Conservation (phyloP, 305 asterid species). For the Fraxinus greggii region DNA sequence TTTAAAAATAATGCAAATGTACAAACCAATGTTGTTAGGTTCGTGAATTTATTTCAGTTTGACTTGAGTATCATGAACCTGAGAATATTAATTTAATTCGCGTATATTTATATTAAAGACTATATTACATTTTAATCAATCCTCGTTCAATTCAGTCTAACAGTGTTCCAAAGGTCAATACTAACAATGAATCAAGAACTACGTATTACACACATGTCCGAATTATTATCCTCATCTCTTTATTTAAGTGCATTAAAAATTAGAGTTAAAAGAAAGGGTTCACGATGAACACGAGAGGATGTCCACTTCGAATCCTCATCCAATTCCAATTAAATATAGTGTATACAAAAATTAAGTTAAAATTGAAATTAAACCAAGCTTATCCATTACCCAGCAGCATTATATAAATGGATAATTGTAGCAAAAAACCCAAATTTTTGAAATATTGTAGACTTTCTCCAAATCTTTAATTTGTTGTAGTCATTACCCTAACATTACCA, state of each 20-base stretch:
- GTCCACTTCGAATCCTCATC: not conserved
- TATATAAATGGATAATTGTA: too few species aligned
- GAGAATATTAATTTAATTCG: too few species aligned
- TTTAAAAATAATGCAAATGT: too few species aligned
- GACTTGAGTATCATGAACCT: not conserved
- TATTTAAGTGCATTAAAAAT: not conserved
- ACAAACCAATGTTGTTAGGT: too few species aligned
- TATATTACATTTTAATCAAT: too few species aligned
- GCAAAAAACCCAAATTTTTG: too few species aligned
- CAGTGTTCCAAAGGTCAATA: too few species aligned
- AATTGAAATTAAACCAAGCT: not conserved
- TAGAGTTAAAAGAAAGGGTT: not conserved
- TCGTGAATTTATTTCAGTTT: not conserved
- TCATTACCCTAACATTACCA: too few species aligned
- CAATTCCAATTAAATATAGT: not conserved
- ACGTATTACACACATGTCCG: not conserved
- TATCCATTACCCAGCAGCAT: not conserved
- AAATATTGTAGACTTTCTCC: too few species aligned
- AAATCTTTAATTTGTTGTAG: too few species aligned
- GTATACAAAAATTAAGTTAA: not conserved
- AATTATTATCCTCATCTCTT: not conserved
- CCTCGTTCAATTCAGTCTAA: not conserved
- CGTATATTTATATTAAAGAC: too few species aligned
- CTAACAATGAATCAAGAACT: not conserved
- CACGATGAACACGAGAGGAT: not conserved